These are phyloP conservation scores for Xanthoconium purpureum DNA, from an alignment of 768 basidiomycete genomes.

Conservation along the genomic window DNA sequence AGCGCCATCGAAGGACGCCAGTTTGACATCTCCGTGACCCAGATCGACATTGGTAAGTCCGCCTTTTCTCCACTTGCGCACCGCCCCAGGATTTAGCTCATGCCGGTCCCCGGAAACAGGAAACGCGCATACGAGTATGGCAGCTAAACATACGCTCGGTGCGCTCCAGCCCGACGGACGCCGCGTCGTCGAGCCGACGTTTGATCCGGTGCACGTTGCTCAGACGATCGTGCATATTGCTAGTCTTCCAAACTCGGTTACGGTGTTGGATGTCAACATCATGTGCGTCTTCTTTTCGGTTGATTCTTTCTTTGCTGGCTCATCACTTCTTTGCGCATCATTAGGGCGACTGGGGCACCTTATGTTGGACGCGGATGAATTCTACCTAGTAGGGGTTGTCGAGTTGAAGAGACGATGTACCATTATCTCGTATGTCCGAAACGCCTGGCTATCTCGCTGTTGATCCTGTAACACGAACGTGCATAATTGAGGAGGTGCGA, in stretches of 20 bases:
- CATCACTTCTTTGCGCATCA: neutral
- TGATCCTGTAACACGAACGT: no score
- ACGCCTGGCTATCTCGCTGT: no score
- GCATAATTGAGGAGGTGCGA: no score
- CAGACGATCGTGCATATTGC: slow-evolving; percentile 70
- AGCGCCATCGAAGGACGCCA: slow-evolving; percentile 75
- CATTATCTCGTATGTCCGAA: neutral
- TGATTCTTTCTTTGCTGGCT: neutral
- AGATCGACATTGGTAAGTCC: slow-evolving; percentile 72
- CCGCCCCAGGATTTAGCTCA: neutral
- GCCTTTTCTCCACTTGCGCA: neutral
- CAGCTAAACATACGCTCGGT: slow-evolving; percentile 43
- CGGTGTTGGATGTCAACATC: slow-evolving; percentile 68
- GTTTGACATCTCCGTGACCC: slow-evolving; percentile 71
- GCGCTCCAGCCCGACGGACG: slow-evolving; percentile 69
- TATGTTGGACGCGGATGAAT: slow-evolving; percentile 43
- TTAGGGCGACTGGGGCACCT: slow-evolving; percentile 45
- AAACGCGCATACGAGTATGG: slow-evolving; percentile 69
- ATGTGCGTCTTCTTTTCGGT: slow-evolving; percentile 47
- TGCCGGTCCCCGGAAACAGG: slow-evolving; percentile 36
- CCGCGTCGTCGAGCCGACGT: slow-evolving; percentile 53
- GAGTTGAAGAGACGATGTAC: neutral
- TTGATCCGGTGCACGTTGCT: slow-evolving; percentile 72
- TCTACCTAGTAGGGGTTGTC: no score
- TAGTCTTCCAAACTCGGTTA: slow-evolving; percentile 61